Percentiles rank a stretch among this genome's conserved stretches.
Evolutionary conservation across 116 monocot genomes (phyloP).

Genomic region (Cymodocea nodosa): DNA sequence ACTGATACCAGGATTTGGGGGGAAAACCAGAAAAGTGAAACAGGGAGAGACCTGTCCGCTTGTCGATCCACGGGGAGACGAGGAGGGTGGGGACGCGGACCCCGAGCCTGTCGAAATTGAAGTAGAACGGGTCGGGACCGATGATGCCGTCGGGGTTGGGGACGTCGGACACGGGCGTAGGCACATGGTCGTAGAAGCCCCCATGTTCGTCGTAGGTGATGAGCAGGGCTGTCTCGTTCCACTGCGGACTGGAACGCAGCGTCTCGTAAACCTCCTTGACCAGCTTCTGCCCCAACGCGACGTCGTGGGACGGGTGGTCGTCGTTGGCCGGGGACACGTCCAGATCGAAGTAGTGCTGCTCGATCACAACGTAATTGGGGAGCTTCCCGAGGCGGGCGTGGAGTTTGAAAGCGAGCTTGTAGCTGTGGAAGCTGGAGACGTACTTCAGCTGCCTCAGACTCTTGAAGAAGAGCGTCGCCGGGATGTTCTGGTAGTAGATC

Average conservation of each 20-base stretch:
- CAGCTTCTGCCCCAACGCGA: constrained; percentile 61
- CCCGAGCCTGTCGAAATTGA: constrained; percentile 79
- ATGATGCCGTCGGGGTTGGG: constrained; percentile 88
- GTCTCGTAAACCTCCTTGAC: constrained; percentile 93
- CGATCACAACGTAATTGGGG: constrained; percentile 74
- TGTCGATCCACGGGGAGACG: constrained; percentile 88
- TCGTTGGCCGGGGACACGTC: constrained; percentile 68
- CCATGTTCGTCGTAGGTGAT: constrained; percentile 94
- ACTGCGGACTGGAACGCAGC: constrained; percentile 77
- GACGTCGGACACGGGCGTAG: constrained; percentile 63
- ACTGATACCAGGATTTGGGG: no score
- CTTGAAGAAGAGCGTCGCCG: constrained; percentile 75
- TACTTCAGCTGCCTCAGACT: constrained; percentile 67
- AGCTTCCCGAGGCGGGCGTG: constrained; percentile 68
- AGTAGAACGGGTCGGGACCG: constrained; percentile 71
- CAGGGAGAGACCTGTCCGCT: constrained; percentile 36
- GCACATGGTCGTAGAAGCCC: constrained; percentile 90
- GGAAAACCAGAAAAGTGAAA: not conserved
- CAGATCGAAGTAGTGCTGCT: constrained; percentile 78
- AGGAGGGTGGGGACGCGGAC: constrained; percentile 76
- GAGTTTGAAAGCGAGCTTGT: constrained; percentile 55
- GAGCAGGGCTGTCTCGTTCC: constrained; percentile 79
- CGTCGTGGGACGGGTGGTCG: constrained; percentile 88
- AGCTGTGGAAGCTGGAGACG: constrained; percentile 57
- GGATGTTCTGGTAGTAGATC: constrained; percentile 91